phyloP scores from a whole-genome alignment of 495 filamentous ascomycete genomes.

The Achaetomiella virescens region DNA sequence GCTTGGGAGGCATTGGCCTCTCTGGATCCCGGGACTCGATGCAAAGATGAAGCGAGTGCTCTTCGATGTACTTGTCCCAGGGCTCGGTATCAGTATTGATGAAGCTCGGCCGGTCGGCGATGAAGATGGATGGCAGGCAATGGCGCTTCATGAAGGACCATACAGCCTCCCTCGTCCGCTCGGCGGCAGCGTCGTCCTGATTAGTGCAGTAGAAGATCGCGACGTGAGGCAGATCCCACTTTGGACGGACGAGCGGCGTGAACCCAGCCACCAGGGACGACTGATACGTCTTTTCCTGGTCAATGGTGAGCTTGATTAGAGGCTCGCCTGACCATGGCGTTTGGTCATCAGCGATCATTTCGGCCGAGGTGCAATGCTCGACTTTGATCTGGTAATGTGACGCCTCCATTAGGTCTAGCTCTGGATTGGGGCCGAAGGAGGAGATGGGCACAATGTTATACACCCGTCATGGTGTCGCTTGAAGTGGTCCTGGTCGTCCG shows the following conservation, averaged over 20 bases:
- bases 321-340: neutral
- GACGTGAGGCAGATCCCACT: conserved; percentile 65
- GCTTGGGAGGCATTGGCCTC: conserved; percentile 47
- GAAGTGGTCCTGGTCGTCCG: conserved; percentile 16
- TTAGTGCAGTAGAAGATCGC: conserved; percentile 62
- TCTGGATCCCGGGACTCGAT: conserved; percentile 55
- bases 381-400: conserved; percentile 64
- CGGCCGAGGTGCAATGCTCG: conserved; percentile 60
- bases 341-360: conserved; percentile 35
- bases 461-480: conserved; percentile 25
- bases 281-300: conserved; percentile 45
- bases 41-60: conserved; percentile 56
- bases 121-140: conserved; percentile 58
- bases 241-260: conserved; percentile 33
- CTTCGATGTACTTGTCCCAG: conserved; percentile 25
- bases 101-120: conserved; percentile 57
- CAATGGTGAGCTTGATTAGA: conserved; percentile 48
- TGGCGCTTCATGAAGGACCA: conserved; percentile 61
- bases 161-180: conserved; percentile 49
- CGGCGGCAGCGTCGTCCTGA: conserved; percentile 41
- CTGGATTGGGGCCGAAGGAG: conserved; percentile 61
- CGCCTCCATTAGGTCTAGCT: conserved; percentile 68
- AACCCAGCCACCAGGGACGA: conserved; percentile 20
- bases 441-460: conserved; percentile 72
- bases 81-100: conserved; percentile 23